Conservation (phyloP, 2,329 filamentous ascomycete species). For the Fonsecaea pugnacius region DNA sequence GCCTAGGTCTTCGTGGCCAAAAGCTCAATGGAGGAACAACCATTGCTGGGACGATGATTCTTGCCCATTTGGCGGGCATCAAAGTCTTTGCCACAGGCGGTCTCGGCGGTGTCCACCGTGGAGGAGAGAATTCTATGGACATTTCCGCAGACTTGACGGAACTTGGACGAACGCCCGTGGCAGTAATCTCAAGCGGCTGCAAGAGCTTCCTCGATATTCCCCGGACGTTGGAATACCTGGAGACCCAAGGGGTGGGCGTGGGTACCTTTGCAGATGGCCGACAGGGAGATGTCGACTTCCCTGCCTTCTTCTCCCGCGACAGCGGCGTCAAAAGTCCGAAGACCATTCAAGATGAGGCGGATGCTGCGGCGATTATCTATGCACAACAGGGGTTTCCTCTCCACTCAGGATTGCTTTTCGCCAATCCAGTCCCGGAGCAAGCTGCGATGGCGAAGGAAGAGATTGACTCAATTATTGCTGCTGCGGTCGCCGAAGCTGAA, state of each 20-base stretch:
- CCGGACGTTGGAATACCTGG: slow-evolving; percentile 79
- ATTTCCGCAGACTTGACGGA: slow-evolving; percentile 95
- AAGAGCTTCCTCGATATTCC: slow-evolving; percentile 96
- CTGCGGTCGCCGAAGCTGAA: slow-evolving; percentile 68
- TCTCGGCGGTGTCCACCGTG: slow-evolving; percentile 90
- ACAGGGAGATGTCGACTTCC: slow-evolving; percentile 72
- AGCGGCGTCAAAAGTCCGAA: slow-evolving; percentile 81
- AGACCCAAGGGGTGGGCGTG: slow-evolving; percentile 74
- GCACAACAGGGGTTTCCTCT: slow-evolving; percentile 75
- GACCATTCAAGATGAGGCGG: slow-evolving; percentile 72
- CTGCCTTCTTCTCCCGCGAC: slow-evolving; percentile 88
- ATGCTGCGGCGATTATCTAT: slow-evolving; percentile 87
- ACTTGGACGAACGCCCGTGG: slow-evolving; percentile 83
- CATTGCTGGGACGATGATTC: slow-evolving; percentile 87
- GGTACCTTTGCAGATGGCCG: slow-evolving; percentile 88
- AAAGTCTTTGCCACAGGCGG: slow-evolving; percentile 93
- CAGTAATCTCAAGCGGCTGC: slow-evolving; percentile 86
- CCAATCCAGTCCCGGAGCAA: slow-evolving; percentile 80
- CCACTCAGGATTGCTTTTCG: slow-evolving; percentile 80
- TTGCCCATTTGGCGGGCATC: slow-evolving; percentile 85
- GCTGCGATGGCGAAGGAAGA: slow-evolving; percentile 70
- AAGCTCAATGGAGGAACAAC: slow-evolving; percentile 87
- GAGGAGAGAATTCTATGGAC: slow-evolving; percentile 84
- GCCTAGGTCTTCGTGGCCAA: slow-evolving; percentile 71
- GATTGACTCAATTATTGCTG: slow-evolving; percentile 71